Base-by-base conservation (phyloP, 2,329 filamentous ascomycete genomes). In the Paecilomyces variotii region DNA sequence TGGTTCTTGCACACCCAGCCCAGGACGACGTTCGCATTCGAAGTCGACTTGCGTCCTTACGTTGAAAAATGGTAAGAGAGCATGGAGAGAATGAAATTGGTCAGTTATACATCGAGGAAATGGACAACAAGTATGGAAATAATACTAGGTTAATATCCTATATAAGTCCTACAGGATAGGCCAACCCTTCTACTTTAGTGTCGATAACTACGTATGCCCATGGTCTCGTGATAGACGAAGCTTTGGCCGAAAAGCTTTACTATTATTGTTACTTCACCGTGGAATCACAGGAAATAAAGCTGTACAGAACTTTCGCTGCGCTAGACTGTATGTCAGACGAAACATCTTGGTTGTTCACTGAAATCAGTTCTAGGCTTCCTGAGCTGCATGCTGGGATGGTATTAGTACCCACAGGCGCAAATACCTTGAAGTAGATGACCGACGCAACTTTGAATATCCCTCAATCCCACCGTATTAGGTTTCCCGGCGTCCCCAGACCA, bases 1-100 rank as follows among this genome's bases (percentile, higher is more conserved):
- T 96, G 90, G 90, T 79, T 87, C 69, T 70, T 96, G 67, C 91
- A 96, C 69, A 88, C 86, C 0, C 91, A 96, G 77, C 88, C 87
- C 32, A 82, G 84, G 64, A 90, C 88, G 4, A 85, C 85, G 1
- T 95, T 93, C 68, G 91, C 89, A 0, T 89, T 90, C 69, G 90
- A 95, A 75, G 73, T 95, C 65, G 91, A 95, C 73, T 77, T 92
- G 30, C 80, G 91, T 62, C 90, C 91, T 0, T 91, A 84, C 72
- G 79, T 91, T 56, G 91, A 96, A 79, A 95, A 92, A 72, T 96
- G 89, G 80, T 92, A 81, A 65, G 19, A 25, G 24, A 25, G 53
- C 6, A 53, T 14, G n/a, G 14, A 19, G 10, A 26, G 12, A n/a
- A 27, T 19, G 1, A 19, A 55, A 34, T 26, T 26, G 3, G 50